Percentiles rank a stretch among this genome's conserved stretches.
Conservation (phyloP, 805 yeast species). For the Kockiozyma suomiensis region DNA sequence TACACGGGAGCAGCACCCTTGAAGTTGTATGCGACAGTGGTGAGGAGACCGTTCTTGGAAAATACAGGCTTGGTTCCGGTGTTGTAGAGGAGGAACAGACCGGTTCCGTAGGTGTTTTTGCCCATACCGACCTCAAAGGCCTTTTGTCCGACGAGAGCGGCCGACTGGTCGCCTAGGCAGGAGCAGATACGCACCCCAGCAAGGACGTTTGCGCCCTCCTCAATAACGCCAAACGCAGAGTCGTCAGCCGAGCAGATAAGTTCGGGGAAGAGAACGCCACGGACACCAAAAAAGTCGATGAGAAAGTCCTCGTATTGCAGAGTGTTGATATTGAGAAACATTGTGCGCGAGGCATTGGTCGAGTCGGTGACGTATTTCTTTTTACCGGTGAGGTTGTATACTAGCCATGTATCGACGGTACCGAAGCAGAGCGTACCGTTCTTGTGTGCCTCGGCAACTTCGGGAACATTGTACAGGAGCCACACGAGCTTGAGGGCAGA, state of each 20-base stretch:
- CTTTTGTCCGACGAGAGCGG: conserved; percentile 90
- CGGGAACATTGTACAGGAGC: conserved; percentile 79
- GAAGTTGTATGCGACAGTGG: conserved; percentile 91
- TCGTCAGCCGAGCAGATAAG: conserved; percentile 67
- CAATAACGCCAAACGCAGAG: conserved; percentile 73
- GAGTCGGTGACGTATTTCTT: conserved; percentile 68
- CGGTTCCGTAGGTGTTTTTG: conserved; percentile 96
- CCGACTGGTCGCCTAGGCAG: conserved; percentile 91
- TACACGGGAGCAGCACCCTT: conserved; percentile 73
- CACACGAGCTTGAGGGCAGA: conserved; percentile 88
- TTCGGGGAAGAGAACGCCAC: conserved; percentile 65
- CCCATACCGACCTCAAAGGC: conserved; percentile 84
- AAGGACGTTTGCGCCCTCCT: conserved; percentile 50
- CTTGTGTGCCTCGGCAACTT: conserved; percentile 67
- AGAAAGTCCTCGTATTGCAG: conserved; percentile 74
- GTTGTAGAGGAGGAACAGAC: conserved; percentile 86
- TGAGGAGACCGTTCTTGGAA: conserved; percentile 78
- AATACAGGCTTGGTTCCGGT: conserved; percentile 75
- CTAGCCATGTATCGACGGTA: conserved; percentile 92
- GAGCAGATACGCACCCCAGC: conserved; percentile 78
- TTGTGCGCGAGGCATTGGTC: conserved; percentile 89
- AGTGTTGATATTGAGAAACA: conserved; percentile 80
- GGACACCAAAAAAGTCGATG: conserved; percentile 75
- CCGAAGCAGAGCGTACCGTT: conserved; percentile 85
- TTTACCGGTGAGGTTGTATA: conserved; percentile 73